Base-by-base conservation (phyloP, 306 rosid species). In the Cyamopsis tetragonoloba region DNA sequence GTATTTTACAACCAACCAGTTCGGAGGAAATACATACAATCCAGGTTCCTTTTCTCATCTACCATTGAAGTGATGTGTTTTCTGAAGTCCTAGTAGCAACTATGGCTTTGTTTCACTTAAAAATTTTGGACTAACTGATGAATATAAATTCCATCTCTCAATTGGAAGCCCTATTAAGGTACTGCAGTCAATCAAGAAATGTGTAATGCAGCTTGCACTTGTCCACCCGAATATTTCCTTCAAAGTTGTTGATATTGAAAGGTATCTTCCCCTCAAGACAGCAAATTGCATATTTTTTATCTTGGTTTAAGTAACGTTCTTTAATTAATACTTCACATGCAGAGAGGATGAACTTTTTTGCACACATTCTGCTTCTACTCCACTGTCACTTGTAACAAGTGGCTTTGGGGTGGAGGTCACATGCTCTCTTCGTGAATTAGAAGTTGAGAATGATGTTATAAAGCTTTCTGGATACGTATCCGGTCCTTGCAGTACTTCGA, bases 1-100 rank as follows among this genome's bases (percentile, higher is more conserved):
- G 77, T 90, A 75, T 93, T 88, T 77, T 90, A 93, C 89, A 93
- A 90, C 78, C 99, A 93, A 80, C 99, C 97, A 30, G 95, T 90
- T 82, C 86, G 97, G 77, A 90, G 96, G 84, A 90, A 88, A 60
- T 73, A 73, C 73, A 86, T 83, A 54, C 95, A 85, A 65, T 88
- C 90, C 77, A 93, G 99, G 99, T 93, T 68, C 71, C 70, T 19
- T 56, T 70, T 78, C 80, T 53, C 47, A 8, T 20, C 15, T 15
- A 30, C 30, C 53, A 7, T 62, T 26, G 15, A 19, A 66, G 37
- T 65, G 24, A 73, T 47, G 64, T 34, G 48, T 44, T 59, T 58
- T 73, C 15, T 81, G 69, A 47, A 49, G 77, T 55, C 14, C 12
- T 70, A 62, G 41, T 68, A 78, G 49, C 62, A 56, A 68, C 72